A percentile compares a stretch with the other conserved stretches of the same genome.
phyloP scores from a whole-genome alignment of 495 filamentous ascomycete species.

The Aspergillus haitiensis region DNA sequence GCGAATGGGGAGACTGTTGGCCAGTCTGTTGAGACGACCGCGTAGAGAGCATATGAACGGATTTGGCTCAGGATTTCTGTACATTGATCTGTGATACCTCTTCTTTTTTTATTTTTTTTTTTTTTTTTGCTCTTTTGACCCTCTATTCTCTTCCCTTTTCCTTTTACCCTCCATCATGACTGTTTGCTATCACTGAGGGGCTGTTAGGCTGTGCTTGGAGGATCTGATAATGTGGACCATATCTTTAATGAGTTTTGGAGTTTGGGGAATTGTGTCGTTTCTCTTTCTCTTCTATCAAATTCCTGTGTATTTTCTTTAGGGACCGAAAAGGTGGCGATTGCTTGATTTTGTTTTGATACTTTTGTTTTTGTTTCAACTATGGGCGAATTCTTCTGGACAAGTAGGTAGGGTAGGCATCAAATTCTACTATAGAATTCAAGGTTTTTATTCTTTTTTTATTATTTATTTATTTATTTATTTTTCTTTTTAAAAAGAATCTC shows the following conservation, averaged over 20 bases:
- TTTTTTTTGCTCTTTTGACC: slow-evolving; percentile 7
- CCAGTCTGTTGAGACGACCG: slow-evolving; percentile 33
- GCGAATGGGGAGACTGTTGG: slow-evolving; percentile 58
- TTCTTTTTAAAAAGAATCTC: too few species aligned
- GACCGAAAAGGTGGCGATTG: slow-evolving; percentile 25
- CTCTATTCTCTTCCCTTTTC: slow-evolving; percentile 3
- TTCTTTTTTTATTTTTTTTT: slow-evolving; percentile 4
- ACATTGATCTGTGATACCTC: slow-evolving; percentile 13
- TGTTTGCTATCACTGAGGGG: slow-evolving; percentile 4
- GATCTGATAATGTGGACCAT: slow-evolving; percentile 13
- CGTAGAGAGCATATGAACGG: slow-evolving; percentile 21
- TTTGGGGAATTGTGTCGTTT: slow-evolving; percentile 16
- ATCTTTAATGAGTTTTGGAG: slow-evolving; percentile 21
- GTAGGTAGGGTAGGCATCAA: slow-evolving; percentile 15
- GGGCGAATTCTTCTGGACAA: slow-evolving; percentile 18
- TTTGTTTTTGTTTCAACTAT: slow-evolving; percentile 10
- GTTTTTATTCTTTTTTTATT: too few species aligned
- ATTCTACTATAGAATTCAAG: slow-evolving; percentile 16
- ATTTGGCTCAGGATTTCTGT: slow-evolving; percentile 12
- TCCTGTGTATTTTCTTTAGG: slow-evolving; percentile 7
- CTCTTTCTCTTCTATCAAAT: background rate
- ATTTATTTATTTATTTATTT: background rate
- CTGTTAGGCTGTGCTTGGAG: slow-evolving; percentile 12
- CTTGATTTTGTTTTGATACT: slow-evolving; percentile 11
- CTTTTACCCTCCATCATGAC: slow-evolving; percentile 6